These are phyloP conservation scores for Artemisia tridentata DNA, from an alignment of 129 eudicot genomes.

Conservation along the genomic window DNA sequence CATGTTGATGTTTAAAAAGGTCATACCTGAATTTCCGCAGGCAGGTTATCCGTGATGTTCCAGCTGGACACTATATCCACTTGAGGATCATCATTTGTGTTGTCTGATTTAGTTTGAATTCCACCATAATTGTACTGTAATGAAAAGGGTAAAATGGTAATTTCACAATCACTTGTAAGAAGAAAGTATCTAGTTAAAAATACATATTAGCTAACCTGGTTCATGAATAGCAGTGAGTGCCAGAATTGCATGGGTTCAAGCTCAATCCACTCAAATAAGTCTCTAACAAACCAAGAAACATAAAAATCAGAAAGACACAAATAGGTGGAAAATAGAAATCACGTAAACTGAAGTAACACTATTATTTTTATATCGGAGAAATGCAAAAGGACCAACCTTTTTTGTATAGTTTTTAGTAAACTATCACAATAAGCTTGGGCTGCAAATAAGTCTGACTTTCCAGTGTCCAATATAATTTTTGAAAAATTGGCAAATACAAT, in stretches of 20 bases:
- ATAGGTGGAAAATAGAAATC: neutral
- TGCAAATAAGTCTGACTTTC: conserved; percentile 79
- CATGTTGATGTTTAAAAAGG: conserved; percentile 4
- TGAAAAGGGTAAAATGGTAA: neutral
- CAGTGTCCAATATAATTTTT: conserved; percentile 82
- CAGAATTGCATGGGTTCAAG: conserved; percentile 90
- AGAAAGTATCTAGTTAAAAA: neutral
- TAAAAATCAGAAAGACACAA: conserved; percentile 7
- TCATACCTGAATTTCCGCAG: conserved; percentile 70
- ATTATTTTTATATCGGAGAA: neutral
- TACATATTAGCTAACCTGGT: conserved; percentile 59
- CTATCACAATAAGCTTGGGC: conserved; percentile 93
- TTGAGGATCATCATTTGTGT: conserved; percentile 39
- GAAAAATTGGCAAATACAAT: conserved; percentile 77
- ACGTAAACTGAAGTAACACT: neutral
- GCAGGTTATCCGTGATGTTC: conserved; percentile 80
- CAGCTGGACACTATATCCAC: conserved; percentile 78
- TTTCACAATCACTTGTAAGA: conserved; percentile 3
- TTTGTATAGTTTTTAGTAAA: conserved; percentile 64
- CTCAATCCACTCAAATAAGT: conserved; percentile 94
- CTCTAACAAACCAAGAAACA: conserved; percentile 40
- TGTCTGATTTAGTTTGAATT: conserved; percentile 59
- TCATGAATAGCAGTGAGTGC: conserved; percentile 95
- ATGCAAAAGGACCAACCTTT: conserved; percentile 49
- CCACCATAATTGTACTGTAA: conserved; percentile 95